phyloP scores from a whole-genome alignment of 139 green algal genomes.

The Helicosporidium sp. region DNA sequence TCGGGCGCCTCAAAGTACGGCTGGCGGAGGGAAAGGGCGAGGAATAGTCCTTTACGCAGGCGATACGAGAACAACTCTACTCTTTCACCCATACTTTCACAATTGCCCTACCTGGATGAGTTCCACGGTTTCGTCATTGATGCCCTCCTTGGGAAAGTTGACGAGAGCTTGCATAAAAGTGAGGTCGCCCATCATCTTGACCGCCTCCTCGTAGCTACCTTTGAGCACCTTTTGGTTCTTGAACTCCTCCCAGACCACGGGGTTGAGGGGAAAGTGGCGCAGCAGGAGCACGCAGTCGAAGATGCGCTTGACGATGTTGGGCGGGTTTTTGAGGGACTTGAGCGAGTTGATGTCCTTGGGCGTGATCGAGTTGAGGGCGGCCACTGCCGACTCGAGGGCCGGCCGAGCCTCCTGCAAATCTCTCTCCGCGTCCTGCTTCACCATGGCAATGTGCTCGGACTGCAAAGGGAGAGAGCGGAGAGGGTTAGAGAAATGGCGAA shows the following conservation, averaged over 20 bases:
- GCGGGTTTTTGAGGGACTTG: constrained; percentile 85
- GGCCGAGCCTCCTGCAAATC: constrained; percentile 78
- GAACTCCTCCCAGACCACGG: constrained; percentile 53
- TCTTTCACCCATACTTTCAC: neutral
- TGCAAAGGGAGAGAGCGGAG: too few relatives aligned
- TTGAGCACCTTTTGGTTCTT: constrained; percentile 61
- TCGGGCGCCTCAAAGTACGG: constrained; percentile 75
- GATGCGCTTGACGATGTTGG: constrained; percentile 87
- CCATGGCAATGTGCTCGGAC: constrained; percentile 33
- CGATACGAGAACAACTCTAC: neutral
- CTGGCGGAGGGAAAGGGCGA: constrained; percentile 6
- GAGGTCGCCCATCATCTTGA: constrained; percentile 88
- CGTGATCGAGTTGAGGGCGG: constrained; percentile 73
- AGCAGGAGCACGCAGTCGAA: constrained; percentile 86
- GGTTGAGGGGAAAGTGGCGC: constrained; percentile 26
- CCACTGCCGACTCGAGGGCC: constrained; percentile 68
- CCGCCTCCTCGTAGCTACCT: constrained; percentile 58
- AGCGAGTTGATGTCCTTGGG: constrained; percentile 66
- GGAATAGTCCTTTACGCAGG: neutral
- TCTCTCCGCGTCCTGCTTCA: constrained; percentile 67
- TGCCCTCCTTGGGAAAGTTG: constrained; percentile 84
- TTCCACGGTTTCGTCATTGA: constrained; percentile 80
- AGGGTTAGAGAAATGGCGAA: too few relatives aligned
- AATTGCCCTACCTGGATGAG: constrained; percentile 27
- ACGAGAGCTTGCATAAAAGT: constrained; percentile 65